Evolutionary conservation across 1,284 basidiomycete genomes (phyloP), one percentile per base, ranked within the genome.

Genomic region (Schizophyllum amplum): DNA sequence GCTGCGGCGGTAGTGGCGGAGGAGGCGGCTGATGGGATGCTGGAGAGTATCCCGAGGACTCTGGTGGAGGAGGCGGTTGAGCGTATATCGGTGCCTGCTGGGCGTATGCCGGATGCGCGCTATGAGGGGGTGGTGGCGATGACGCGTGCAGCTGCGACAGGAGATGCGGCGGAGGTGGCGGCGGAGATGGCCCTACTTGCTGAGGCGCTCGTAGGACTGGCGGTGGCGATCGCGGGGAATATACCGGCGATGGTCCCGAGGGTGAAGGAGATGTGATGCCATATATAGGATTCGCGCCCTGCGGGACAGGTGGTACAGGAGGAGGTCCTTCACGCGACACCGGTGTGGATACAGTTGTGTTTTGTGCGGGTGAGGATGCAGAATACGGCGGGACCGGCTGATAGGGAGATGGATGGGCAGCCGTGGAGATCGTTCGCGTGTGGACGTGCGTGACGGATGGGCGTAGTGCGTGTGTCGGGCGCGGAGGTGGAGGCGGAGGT

Each of bases 41-140:
- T 27, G 51, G 11, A 22, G 54, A 22, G 22, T n/a, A n/a, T n/a
- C n/a, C n/a, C n/a, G 52, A 48, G 23, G 52, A 51, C 26, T 46
- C 47, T 47, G 57, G 52, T 49, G 60, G 59, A 52, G 59, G 63
- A 20, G 60, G 60, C 24, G 60, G 57, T 26, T 62, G 57, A 17
- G 62, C 58, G 52, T 64, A 60, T 48, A 60, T 42, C 47, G 58
- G 49, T 27, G 60, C 58, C 17, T 61, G 59, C 49, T 62, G 61
- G 23, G 59, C 58, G 21, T 56, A 58, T 3, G 51, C 60, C 15
- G 51, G 53, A 59, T 62, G 57, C 53, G 33, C 21, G 47, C 49
- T 60, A 55, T 55, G 63, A 48, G 56, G 61, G 2, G 63, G 59
- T 26, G 62, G 62, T n/a, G 55, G 50, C 27, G 64, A 62, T 21